phyloP scores from a whole-genome alignment of 1,284 basidiomycete species.

The Neotropicomus parvogracilis region DNA sequence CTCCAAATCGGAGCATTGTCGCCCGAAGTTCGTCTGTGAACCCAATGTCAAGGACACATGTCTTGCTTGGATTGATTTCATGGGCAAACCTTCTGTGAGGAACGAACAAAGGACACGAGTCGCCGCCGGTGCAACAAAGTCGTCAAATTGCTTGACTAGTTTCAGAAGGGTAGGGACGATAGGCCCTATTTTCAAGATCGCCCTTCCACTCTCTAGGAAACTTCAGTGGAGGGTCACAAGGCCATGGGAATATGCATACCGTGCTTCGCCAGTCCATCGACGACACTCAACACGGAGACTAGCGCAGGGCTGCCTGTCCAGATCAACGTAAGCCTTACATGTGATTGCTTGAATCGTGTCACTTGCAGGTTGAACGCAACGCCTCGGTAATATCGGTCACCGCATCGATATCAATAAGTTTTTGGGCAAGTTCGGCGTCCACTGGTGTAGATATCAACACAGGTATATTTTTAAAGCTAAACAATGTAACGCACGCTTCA shows the following conservation, averaged over 20 bases:
- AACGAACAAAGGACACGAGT: conserved; percentile 25
- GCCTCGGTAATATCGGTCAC: conserved; percentile 23
- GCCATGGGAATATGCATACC: conserved; percentile 6
- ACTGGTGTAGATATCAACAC: conserved; percentile 11
- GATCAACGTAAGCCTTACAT: neutral
- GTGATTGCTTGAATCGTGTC: neutral
- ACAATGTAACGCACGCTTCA: conserved; percentile 17
- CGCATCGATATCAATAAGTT: conserved; percentile 14
- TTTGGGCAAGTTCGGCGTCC: conserved; percentile 10
- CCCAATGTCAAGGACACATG: neutral
- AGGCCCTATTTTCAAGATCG: conserved; percentile 4
- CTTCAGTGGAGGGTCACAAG: neutral
- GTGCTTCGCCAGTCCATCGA: conserved; percentile 21
- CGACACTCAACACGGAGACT: conserved; percentile 22
- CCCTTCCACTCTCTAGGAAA: conserved; percentile 9
- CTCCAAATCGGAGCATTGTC: conserved; percentile 17
- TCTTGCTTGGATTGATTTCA: neutral
- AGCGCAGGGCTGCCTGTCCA: conserved; percentile 18
- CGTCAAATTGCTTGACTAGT: conserved; percentile 21
- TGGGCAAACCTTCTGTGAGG: conserved; percentile 23
- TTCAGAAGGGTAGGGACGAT: conserved; percentile 21
- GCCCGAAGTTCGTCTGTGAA: conserved; percentile 20
- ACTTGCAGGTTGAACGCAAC: conserved; percentile 20
- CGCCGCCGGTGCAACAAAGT: conserved; percentile 33
- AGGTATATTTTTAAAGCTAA: neutral